A percentile compares a stretch with the other conserved stretches of the same genome.
These are phyloP conservation scores for Passiflora organensis DNA, from an alignment of 345 rosid species.

Conservation along the genomic window DNA sequence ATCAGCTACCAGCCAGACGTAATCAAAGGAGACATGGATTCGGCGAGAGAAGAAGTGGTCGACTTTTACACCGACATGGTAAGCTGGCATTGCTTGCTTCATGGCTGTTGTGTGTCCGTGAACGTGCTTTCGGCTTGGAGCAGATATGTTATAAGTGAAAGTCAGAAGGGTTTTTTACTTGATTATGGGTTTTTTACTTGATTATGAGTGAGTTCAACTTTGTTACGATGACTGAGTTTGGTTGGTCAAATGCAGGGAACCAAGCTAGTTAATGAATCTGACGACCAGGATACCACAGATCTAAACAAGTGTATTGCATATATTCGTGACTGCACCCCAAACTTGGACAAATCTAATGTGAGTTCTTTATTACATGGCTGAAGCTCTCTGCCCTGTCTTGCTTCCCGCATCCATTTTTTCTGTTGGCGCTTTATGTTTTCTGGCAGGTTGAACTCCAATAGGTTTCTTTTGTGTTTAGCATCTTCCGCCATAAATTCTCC, in stretches of 20 bases:
- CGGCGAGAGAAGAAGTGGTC: slow-evolving; percentile 57
- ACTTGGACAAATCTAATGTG: slow-evolving; percentile 50
- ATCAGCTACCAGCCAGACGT: slow-evolving; percentile 70
- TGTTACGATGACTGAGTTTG: no score
- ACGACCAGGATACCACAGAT: slow-evolving; percentile 97
- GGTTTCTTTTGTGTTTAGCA: not conserved
- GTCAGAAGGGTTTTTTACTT: slow-evolving; percentile 11
- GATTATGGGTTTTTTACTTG: no score
- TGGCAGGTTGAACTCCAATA: not conserved
- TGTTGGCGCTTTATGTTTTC: not conserved
- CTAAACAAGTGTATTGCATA: slow-evolving; percentile 71
- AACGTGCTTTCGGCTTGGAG: not conserved
- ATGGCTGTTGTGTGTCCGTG: no score
- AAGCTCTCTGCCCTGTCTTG: not conserved
- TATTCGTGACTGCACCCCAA: slow-evolving; percentile 41
- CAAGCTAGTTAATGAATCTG: slow-evolving; percentile 60
- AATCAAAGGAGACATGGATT: slow-evolving; percentile 97
- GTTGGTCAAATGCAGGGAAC: slow-evolving; percentile 63
- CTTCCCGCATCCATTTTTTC: not conserved
- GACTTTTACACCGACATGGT: slow-evolving; percentile 62
- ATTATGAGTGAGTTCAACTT: no score
- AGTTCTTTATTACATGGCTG: slow-evolving; percentile 18
- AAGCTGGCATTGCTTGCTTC: slow-evolving; percentile 17
- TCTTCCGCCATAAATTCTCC: not conserved
- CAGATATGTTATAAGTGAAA: not conserved